phyloP scores from a whole-genome alignment of 768 basidiomycete genomes.

The Chalciporus sphaerocephalus region DNA sequence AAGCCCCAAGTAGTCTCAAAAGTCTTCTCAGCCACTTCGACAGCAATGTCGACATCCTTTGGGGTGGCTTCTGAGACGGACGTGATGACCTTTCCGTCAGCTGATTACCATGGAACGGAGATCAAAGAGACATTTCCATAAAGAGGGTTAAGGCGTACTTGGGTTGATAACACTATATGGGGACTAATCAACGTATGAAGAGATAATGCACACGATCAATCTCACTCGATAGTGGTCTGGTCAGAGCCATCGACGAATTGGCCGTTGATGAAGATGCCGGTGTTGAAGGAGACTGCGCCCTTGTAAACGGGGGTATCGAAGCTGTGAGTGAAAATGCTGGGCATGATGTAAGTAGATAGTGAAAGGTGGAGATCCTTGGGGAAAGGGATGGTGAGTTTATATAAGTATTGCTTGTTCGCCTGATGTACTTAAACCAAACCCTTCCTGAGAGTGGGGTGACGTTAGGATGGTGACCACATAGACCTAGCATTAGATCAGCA shows the following conservation, averaged over 20 bases:
- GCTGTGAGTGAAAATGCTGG: constrained; percentile 41
- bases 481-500: too few relatives aligned
- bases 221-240: constrained; percentile 64
- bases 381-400: constrained; percentile 8
- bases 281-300: constrained; percentile 51
- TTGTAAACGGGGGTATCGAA: constrained; percentile 56
- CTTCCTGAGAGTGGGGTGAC: too few relatives aligned
- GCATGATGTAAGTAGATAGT: constrained; percentile 31
- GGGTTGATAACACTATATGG: constrained; percentile 55
- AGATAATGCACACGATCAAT: neutral
- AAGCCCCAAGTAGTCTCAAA: constrained; percentile 66
- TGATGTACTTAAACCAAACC: too few relatives aligned
- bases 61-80: constrained; percentile 51
- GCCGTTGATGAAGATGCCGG: constrained; percentile 71
- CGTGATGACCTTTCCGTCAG: constrained; percentile 61
- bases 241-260: constrained; percentile 57
- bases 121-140: neutral
- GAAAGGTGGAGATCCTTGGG: neutral
- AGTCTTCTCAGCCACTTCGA: constrained; percentile 59
- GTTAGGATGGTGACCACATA: too few relatives aligned
- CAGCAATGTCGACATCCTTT: constrained; percentile 75
- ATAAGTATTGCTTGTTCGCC: too few relatives aligned
- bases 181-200: neutral
- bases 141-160: constrained; percentile 25
- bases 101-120: constrained; percentile 24